These are phyloP conservation scores for Nicotiana knightiana DNA, from an alignment of 257 asterid genomes.

Conservation along the genomic window DNA sequence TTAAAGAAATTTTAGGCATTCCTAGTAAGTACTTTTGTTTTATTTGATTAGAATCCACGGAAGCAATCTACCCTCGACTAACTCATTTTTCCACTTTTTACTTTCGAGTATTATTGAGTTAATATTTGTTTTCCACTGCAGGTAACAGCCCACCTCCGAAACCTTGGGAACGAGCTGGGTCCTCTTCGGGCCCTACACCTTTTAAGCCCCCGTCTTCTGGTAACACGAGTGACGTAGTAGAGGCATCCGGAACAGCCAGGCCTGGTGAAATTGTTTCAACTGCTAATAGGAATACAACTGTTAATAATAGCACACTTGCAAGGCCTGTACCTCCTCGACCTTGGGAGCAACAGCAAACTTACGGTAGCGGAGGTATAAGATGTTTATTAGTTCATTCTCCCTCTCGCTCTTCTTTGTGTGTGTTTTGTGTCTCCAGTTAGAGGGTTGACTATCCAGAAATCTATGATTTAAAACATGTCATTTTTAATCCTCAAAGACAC, in stretches of 20 bases:
- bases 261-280: conserved; percentile 84
- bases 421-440: background rate
- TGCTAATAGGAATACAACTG: conserved; percentile 39
- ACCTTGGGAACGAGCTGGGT: conserved; percentile 94
- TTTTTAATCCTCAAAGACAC: background rate
- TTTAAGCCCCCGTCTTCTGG: conserved; percentile 85
- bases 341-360: conserved; percentile 76
- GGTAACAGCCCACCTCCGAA: conserved; percentile 66
- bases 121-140: conserved; percentile 14
- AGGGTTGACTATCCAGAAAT: background rate
- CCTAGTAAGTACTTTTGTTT: background rate
- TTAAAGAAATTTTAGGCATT: background rate
- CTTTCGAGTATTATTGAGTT: background rate
- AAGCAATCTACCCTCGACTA: background rate
- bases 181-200: conserved; percentile 77
- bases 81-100: background rate
- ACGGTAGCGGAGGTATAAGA: conserved; percentile 64
- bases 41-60: background rate
- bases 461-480: background rate
- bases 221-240: conserved; percentile 81
- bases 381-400: background rate
- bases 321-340: conserved; percentile 92
- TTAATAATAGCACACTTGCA: conserved; percentile 45
- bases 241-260: conserved; percentile 87
- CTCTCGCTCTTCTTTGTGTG: background rate